These are phyloP conservation scores for Diaporthe nobilis DNA, from an alignment of 2,329 filamentous ascomycete genomes.

Conservation along the genomic window DNA sequence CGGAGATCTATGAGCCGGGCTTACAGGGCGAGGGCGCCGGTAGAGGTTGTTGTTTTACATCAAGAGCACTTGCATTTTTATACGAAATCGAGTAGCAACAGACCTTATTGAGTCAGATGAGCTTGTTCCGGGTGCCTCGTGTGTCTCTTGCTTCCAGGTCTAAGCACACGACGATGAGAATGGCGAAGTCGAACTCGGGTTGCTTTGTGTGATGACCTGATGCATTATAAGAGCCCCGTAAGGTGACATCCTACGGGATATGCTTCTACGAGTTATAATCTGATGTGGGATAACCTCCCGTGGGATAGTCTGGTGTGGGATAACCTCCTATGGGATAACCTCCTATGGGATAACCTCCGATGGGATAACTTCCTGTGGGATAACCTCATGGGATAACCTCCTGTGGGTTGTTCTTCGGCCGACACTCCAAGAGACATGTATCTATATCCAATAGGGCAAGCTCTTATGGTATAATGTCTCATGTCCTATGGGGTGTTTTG, in stretches of 20 bases:
- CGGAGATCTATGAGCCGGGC: slow-evolving; percentile 38
- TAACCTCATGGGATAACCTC: not conserved
- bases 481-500: not conserved
- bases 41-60: not conserved
- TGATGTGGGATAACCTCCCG: not conserved
- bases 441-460: too few relatives aligned
- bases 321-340: not conserved
- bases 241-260: not conserved
- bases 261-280: not conserved
- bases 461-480: not conserved
- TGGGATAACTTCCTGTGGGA: not conserved
- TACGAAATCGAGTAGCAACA: slow-evolving; percentile 5
- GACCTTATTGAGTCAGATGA: not conserved
- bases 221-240: too few relatives aligned
- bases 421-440: not conserved
- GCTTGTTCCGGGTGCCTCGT: not conserved
- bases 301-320: too few relatives aligned
- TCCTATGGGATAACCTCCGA: not conserved
- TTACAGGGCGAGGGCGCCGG: not conserved
- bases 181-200: not conserved
- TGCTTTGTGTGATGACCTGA: too few relatives aligned
- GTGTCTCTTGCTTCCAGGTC: not conserved
- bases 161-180: not conserved
- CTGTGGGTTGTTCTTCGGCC: not conserved
- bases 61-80: not conserved